These are phyloP conservation scores for Thalassiosira mediterranea DNA, from an alignment of 352 stramenopile genomes.

Conservation along the genomic window DNA sequence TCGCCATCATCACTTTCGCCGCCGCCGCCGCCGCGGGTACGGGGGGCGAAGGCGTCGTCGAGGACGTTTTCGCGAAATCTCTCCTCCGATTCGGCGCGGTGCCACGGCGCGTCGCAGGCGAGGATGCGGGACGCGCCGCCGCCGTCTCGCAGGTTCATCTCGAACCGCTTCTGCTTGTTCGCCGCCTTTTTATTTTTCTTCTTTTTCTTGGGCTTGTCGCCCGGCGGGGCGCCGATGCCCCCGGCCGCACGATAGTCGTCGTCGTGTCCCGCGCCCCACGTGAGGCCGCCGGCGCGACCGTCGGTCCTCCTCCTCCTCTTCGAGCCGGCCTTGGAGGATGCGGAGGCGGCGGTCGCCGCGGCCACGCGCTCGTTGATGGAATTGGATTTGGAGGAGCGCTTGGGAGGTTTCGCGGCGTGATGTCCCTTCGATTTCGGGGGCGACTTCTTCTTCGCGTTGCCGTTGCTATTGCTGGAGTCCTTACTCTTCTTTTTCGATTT, in stretches of 20 bases:
- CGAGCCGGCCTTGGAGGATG: slow-evolving; percentile 1
- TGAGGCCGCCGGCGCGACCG: too few relatives aligned
- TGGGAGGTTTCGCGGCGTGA: neutral
- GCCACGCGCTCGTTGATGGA: slow-evolving; percentile 11
- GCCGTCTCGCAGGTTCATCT: slow-evolving; percentile 27
- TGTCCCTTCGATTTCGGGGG: slow-evolving; percentile 6
- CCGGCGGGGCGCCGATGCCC: too few relatives aligned
- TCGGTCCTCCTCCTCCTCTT: neutral
- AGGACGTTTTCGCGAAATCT: slow-evolving; percentile 28
- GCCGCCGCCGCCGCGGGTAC: neutral
- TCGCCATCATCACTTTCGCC: neutral
- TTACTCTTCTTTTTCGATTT: slow-evolving; percentile 9
- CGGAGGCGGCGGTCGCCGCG: neutral
- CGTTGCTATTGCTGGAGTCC: neutral
- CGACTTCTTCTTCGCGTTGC: slow-evolving; percentile 1
- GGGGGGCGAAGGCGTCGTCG: too few relatives aligned
- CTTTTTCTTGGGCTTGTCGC: neutral
- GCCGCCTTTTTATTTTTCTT: slow-evolving; percentile 14
- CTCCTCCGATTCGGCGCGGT: slow-evolving; percentile 19
- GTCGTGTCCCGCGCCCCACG: too few relatives aligned
- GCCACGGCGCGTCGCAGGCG: slow-evolving; percentile 23
- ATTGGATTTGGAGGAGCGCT: neutral
- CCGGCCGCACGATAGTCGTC: too few relatives aligned
- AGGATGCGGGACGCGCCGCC: slow-evolving; percentile 10
- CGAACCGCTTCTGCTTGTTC: slow-evolving; percentile 8